Conservation (phyloP, 192 early-diverging fungal species). For the Coemansia furcata region DNA sequence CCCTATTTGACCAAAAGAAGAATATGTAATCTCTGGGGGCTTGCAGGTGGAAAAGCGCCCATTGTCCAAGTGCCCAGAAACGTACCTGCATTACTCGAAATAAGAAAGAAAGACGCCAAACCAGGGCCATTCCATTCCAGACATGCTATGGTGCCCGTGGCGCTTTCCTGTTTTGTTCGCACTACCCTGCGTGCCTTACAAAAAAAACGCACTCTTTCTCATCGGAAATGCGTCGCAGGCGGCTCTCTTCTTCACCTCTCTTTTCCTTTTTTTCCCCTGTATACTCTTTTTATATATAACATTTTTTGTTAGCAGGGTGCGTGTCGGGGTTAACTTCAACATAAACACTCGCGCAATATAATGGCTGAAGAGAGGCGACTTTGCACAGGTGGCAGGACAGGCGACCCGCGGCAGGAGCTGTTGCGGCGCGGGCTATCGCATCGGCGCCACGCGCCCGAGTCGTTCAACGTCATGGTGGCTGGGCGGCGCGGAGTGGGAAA, state of each 20-base stretch:
- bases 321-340: not conserved
- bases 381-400: not conserved
- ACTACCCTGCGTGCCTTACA: not conserved
- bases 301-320: not conserved
- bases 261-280: not conserved
- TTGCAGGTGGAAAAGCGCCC: too few species aligned
- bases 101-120: not conserved
- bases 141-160: not conserved
- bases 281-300: not conserved
- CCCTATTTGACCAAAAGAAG: not conserved
- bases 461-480: constrained; percentile 46
- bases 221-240: not conserved
- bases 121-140: not conserved
- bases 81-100: not conserved
- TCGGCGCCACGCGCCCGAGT: constrained; percentile 26
- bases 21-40: too few species aligned
- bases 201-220: not conserved
- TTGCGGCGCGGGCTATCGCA: constrained; percentile 21
- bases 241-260: not conserved
- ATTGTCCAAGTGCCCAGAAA: not conserved
- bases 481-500: constrained; percentile 63
- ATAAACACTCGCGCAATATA: not conserved
- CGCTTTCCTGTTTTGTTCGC: not conserved
- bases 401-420: not conserved
- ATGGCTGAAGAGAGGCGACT: constrained; percentile 11